Evolutionary conservation across 2,329 filamentous ascomycete genomes (phyloP).

Genomic region (Pyricularia grisea): DNA sequence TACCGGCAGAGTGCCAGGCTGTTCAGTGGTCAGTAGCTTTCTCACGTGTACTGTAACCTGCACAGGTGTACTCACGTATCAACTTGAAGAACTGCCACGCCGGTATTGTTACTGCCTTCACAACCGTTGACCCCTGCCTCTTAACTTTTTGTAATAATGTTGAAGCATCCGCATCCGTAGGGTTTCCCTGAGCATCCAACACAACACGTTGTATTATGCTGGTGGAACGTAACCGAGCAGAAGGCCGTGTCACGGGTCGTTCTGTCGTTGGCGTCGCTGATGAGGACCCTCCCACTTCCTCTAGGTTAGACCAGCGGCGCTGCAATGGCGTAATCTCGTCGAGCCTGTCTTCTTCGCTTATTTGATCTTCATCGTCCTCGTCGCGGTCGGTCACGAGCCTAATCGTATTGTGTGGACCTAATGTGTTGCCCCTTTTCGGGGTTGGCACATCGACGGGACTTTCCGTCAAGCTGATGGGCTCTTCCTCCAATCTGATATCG

Average conservation of each 20-base stretch:
- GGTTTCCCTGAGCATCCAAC: conserved; percentile 39
- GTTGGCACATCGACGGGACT: background rate
- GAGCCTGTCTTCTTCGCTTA: conserved; percentile 4
- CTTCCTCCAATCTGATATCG: conserved; percentile 14
- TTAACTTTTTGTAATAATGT: conserved; percentile 33
- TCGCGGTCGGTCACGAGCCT: conserved; percentile 20
- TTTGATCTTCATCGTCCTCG: conserved; percentile 3
- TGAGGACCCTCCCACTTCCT: conserved; percentile 9
- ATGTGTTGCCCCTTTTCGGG: conserved; percentile 13
- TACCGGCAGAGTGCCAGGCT: conserved; percentile 73
- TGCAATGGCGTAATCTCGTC: conserved; percentile 18
- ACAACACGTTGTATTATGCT: conserved; percentile 55
- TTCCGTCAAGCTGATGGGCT: background rate
- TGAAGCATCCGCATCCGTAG: conserved; percentile 29
- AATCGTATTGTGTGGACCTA: conserved; percentile 20
- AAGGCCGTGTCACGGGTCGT: conserved; percentile 18
- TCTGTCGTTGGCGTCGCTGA: conserved; percentile 10
- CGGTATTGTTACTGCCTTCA: conserved; percentile 85
- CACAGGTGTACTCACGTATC: conserved; percentile 54
- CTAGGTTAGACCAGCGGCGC: conserved; percentile 23
- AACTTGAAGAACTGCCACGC: conserved; percentile 97
- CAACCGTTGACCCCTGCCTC: conserved; percentile 38
- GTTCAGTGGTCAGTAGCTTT: conserved; percentile 1
- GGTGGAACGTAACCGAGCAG: conserved; percentile 37
- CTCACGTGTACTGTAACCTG: conserved; percentile 1